Conservation (phyloP, 805 yeast genomes). For the Candida dajiaensis region DNA sequence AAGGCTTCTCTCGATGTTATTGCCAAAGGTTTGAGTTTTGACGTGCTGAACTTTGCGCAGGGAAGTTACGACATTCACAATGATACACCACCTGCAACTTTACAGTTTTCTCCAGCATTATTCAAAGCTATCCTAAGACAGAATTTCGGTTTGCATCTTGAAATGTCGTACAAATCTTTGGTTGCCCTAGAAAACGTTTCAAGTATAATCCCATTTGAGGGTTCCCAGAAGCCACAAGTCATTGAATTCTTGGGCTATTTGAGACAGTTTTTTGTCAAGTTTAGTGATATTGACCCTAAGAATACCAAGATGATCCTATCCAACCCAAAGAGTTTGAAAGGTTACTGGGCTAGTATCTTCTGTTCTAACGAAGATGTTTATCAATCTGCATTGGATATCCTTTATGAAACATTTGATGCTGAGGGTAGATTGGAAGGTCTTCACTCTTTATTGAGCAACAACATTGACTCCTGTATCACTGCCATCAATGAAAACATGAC, state of each 20-base stretch:
- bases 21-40: slow-evolving; percentile 38
- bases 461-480: slow-evolving; percentile 38
- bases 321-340: slow-evolving; percentile 41
- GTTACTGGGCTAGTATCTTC: slow-evolving; percentile 71
- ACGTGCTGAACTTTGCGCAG: slow-evolving; percentile 38
- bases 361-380: slow-evolving; percentile 53
- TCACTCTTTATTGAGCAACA: slow-evolving; percentile 41
- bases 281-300: slow-evolving; percentile 33
- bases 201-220: slow-evolving; percentile 21
- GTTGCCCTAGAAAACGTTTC: slow-evolving; percentile 24
- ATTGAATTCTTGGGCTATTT: slow-evolving; percentile 24
- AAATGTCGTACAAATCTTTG: slow-evolving; percentile 19
- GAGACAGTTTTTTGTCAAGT: slow-evolving; percentile 32
- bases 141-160: slow-evolving; percentile 18
- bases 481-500: slow-evolving; percentile 44
- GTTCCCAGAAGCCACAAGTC: slow-evolving; percentile 24
- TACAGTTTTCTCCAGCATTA: slow-evolving; percentile 23
- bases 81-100: slow-evolving; percentile 25
- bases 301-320: slow-evolving; percentile 34
- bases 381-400: slow-evolving; percentile 63
- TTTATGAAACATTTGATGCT: slow-evolving; percentile 74
- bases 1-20: slow-evolving; percentile 33
- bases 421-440: slow-evolving; percentile 76
- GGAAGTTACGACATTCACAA: slow-evolving; percentile 31
- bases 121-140: slow-evolving; percentile 25